Evolutionary conservation across 1,284 basidiomycete species (phyloP), one percentile per base, ranked within the genome.

Genomic region (Anthracocystis walkeri): DNA sequence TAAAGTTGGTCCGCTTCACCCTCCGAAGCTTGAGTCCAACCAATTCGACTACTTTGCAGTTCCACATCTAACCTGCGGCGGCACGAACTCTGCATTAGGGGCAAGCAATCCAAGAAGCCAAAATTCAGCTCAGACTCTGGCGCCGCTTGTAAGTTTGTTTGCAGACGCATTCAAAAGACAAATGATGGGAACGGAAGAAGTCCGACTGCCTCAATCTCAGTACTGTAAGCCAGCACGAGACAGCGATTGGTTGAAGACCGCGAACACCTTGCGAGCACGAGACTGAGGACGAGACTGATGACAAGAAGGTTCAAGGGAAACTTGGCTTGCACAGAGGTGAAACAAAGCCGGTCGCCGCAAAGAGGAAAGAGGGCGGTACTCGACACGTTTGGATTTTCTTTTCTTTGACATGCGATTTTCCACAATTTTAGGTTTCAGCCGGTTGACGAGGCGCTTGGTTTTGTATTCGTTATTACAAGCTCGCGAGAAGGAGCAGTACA

Each of bases 281-380:
- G 33, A 33, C 33, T 8, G 29, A 29, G 8, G 29, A 29, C 33
- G 33, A 33, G 35, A 38, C 35, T 14, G 35, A 38, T 4, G 14
- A 38, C 35, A 38, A 14, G 35, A 38, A 14, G 35, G 35, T 38
- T 38, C 35, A 11, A 29, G 27, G 29, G 42, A 33, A 33, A 54
- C 52, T 29, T 27, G 52, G 53, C 53, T 55, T 44, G 41, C 21
- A 35, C 27, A 14, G 3, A 35, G 48, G 42, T 56, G 54, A 56
- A 46, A 56, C 54, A 56, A 23, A 31, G 8, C n/a, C 41, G 27
- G 54, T 44, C 42, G 54, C 53, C 20, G 42, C 20, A 18, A 44
- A 21, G 29, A n/a, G 38, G 50, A 35, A 16, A 7, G 33, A 33
- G 42, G 41, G 40, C 41, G 35, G 29, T 44, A 27, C n/a, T 54